Conservation (phyloP, 2,329 filamentous ascomycete species). For the Teratosphaeria nubilosa region DNA sequence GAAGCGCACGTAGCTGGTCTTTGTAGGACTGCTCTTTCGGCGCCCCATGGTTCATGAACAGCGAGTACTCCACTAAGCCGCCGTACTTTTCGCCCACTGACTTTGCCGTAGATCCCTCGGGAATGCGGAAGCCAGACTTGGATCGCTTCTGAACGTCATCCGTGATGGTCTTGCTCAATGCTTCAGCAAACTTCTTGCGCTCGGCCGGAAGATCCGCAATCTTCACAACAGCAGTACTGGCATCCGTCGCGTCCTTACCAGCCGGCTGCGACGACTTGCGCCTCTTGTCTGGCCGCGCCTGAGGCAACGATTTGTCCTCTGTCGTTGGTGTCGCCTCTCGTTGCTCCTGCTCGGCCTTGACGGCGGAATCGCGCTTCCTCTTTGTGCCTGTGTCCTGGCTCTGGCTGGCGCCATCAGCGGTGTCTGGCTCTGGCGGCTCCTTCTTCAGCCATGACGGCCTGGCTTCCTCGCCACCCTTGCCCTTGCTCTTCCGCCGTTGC, state of each 20-base stretch:
- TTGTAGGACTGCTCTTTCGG: slow-evolving; percentile 45
- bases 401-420: slow-evolving; percentile 1
- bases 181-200: slow-evolving; percentile 60
- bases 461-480: slow-evolving; percentile 17
- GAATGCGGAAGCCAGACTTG: slow-evolving; percentile 55
- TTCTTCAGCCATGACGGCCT: slow-evolving; percentile 24
- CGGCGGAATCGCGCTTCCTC: slow-evolving; percentile 21
- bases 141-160: slow-evolving; percentile 56
- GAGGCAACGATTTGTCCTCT: slow-evolving; percentile 1
- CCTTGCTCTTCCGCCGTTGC: slow-evolving; percentile 49
- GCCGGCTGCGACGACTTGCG: slow-evolving; percentile 25
- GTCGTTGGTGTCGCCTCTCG: background rate
- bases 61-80: slow-evolving; percentile 66
- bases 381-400: slow-evolving; percentile 18
- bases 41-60: slow-evolving; percentile 47
- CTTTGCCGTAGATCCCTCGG: slow-evolving; percentile 53
- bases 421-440: slow-evolving; percentile 8
- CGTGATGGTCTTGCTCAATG: slow-evolving; percentile 59
- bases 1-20: slow-evolving; percentile 61
- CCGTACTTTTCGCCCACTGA: slow-evolving; percentile 60
- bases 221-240: slow-evolving; percentile 24
- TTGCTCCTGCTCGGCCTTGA: slow-evolving; percentile 12
- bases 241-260: slow-evolving; percentile 13
- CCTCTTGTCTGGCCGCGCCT: slow-evolving; percentile 23
- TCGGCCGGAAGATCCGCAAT: slow-evolving; percentile 49